Evolutionary conservation across 129 eudicot species (phyloP), one percentile per base, ranked within the genome.

Genomic region (Lactuca sativa): DNA sequence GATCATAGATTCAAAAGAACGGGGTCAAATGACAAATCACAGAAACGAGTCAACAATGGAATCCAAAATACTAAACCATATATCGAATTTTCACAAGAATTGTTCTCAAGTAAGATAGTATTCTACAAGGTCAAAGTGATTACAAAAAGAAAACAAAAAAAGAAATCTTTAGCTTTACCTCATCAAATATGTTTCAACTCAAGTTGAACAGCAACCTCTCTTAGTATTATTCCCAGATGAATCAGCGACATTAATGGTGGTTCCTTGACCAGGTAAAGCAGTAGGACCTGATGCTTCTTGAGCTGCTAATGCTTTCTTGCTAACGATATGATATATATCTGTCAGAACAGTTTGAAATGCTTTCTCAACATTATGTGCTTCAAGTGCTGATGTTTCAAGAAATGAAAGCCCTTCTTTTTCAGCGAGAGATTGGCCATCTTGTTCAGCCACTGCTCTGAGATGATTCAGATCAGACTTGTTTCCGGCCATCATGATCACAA

Each of bases 331-430:
- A 44, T 90, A 86, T 43, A 90, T 90, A 51, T 90, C 90, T 4
- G 95, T 74, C 64, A 90, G 78, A 56, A 90, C 78, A 3, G 88
- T 84, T 71, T 86, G 93, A 64, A 90, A 90, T 18, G 96, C 96
- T 80, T 82, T 84, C 44, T 90, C 96, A 2, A 90, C 78, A 16
- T 86, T 90, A 40, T 18, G 5, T 52, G 96, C 95, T 83, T 90
- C 95, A 36, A 90, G 82, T 34, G 96, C 96, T 11, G 96, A 90
- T 16, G 96, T 88, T 73, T 88, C 96, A 7, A 88, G 96, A 71
- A 85, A 90, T 2, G 96, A 84, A 58, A 90, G 95, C 14, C 95
- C 96, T 80, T 90, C 96, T 70, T 86, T 90, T 80, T 90, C 96
- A 4, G 96, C 88, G 70, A 90, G 74, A 14, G 90, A 56, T 65